Evolutionary conservation across 495 filamentous ascomycete genomes (phyloP).

Genomic region (Thozetella sp.): DNA sequence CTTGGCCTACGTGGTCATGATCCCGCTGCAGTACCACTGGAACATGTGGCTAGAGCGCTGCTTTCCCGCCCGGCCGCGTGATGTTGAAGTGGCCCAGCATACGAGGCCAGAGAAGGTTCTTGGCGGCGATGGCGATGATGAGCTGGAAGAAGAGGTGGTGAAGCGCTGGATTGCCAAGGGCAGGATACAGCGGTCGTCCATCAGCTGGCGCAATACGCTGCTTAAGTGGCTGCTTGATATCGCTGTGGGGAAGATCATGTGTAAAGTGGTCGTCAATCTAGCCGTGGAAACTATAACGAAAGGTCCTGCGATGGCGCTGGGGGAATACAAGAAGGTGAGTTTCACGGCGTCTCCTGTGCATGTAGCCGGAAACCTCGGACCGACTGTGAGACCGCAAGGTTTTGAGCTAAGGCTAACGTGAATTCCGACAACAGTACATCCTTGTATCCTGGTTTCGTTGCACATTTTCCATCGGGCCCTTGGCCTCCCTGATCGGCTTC

Average conservation of each 20-base stretch:
- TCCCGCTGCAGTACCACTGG: neutral
- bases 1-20: too few relatives aligned
- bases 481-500: neutral
- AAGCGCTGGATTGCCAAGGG: neutral
- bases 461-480: neutral
- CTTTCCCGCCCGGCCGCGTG: neutral
- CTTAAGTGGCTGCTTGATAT: neutral
- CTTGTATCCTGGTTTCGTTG: neutral
- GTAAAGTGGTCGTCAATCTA: too few relatives aligned
- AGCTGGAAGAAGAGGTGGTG: neutral
- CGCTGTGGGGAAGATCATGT: neutral
- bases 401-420: too few relatives aligned
- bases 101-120: neutral
- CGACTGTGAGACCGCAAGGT: too few relatives aligned
- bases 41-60: neutral
- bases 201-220: neutral
- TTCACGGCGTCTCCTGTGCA: too few relatives aligned
- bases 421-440: neutral
- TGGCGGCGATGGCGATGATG: neutral
- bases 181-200: neutral
- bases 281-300: too few relatives aligned
- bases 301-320: too few relatives aligned
- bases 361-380: too few relatives aligned
- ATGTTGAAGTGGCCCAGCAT: neutral
- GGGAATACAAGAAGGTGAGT: too few relatives aligned